A percentile compares a stretch with the other conserved stretches of the same genome.
These are phyloP conservation scores for Pyrrhoderma noxium DNA, from an alignment of 1,284 basidiomycete genomes.

Conservation along the genomic window DNA sequence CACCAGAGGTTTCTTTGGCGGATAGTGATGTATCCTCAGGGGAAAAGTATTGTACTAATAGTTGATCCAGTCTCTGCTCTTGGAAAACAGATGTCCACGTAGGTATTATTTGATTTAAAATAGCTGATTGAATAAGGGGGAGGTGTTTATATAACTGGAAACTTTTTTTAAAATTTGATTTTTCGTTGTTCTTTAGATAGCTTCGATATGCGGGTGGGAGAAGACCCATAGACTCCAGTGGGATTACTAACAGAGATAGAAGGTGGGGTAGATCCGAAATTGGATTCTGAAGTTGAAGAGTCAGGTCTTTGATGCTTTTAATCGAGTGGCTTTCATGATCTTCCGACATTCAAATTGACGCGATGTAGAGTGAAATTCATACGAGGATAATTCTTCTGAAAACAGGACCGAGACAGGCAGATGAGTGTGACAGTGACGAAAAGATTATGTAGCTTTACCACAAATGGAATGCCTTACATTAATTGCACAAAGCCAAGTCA, in stretches of 20 bases:
- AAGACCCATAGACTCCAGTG: slow-evolving; percentile 48
- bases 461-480: no score
- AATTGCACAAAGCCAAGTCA: no score
- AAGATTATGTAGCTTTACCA: no score
- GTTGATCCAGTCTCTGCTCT: slow-evolving; percentile 36
- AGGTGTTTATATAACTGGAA: slow-evolving; percentile 43
- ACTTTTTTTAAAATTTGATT: slow-evolving; percentile 21
- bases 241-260: slow-evolving; percentile 46
- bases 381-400: no score
- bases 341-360: no score
- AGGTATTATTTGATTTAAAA: slow-evolving; percentile 61
- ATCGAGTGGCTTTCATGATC: no score
- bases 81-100: slow-evolving; percentile 57
- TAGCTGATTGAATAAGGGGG: slow-evolving; percentile 48
- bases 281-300: no score
- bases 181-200: slow-evolving; percentile 32
- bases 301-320: no score
- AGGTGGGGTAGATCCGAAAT: slow-evolving; percentile 25
- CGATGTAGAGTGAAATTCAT: no score
- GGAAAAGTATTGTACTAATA: slow-evolving; percentile 63
- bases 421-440: no score
- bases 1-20: slow-evolving; percentile 39
- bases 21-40: slow-evolving; percentile 46
- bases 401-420: no score
- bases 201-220: slow-evolving; percentile 46